Percentiles rank a stretch among this genome's conserved stretches.
phyloP scores from a whole-genome alignment of 371 early-diverging fungal genomes.

The Actinomucor elegans region DNA sequence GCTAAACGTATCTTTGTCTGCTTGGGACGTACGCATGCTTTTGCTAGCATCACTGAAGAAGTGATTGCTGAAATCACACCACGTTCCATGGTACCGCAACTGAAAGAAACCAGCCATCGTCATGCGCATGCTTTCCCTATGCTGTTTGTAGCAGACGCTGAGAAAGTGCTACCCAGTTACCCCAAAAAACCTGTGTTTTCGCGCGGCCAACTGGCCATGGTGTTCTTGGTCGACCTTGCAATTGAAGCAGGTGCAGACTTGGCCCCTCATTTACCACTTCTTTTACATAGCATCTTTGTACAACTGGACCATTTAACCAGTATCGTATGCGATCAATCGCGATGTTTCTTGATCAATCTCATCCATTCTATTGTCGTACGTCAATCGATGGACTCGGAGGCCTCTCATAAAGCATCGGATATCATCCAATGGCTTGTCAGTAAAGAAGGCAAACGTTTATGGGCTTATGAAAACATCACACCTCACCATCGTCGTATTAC shows the following conservation, averaged over 20 bases:
- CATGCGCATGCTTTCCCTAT: slow-evolving; percentile 41
- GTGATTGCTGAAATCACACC: slow-evolving; percentile 74
- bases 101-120: slow-evolving; percentile 50
- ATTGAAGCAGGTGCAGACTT: slow-evolving; percentile 76
- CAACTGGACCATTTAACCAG: slow-evolving; percentile 80
- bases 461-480: slow-evolving; percentile 81
- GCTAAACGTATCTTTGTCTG: slow-evolving; percentile 83
- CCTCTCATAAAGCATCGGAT: slow-evolving; percentile 55
- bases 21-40: slow-evolving; percentile 71
- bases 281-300: slow-evolving; percentile 78
- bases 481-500: slow-evolving; percentile 51
- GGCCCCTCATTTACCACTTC: slow-evolving; percentile 66
- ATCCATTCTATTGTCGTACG: slow-evolving; percentile 71
- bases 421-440: slow-evolving; percentile 61
- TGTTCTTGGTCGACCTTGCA: slow-evolving; percentile 79
- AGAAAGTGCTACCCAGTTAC: slow-evolving; percentile 63
- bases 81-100: slow-evolving; percentile 71
- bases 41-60: slow-evolving; percentile 60
- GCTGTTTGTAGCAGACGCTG: slow-evolving; percentile 68
- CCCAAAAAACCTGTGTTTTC: slow-evolving; percentile 76
- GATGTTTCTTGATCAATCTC: slow-evolving; percentile 79
- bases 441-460: slow-evolving; percentile 78
- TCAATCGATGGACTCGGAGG: slow-evolving; percentile 61
- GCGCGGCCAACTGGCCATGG: slow-evolving; percentile 75
- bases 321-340: slow-evolving; percentile 78